These are phyloP conservation scores for Pisolithus thermaeus DNA, from an alignment of 1,284 basidiomycete species.

Conservation along the genomic window DNA sequence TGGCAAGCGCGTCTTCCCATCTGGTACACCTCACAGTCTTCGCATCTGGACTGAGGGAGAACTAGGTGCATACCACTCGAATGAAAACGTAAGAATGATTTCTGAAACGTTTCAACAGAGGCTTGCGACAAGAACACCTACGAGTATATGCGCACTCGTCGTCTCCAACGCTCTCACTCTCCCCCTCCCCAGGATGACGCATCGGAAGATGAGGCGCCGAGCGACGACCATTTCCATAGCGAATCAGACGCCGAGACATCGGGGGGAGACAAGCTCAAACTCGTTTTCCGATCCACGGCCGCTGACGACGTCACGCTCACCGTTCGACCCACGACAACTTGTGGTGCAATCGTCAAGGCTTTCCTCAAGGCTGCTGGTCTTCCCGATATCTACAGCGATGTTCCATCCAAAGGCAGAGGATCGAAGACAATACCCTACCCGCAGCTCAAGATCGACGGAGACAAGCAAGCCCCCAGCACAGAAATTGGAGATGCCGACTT, in stretches of 20 bases:
- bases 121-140: constrained; percentile 58
- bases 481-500: constrained; percentile 61
- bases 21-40: constrained; percentile 59
- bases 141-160: constrained; percentile 50
- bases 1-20: constrained; percentile 57
- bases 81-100: too few relatives aligned
- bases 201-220: background rate
- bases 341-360: constrained; percentile 63
- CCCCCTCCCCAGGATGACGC: constrained; percentile 12
- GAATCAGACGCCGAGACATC: constrained; percentile 37
- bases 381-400: constrained; percentile 43
- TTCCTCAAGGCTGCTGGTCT: constrained; percentile 62
- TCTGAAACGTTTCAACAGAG: constrained; percentile 35
- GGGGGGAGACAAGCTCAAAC: constrained; percentile 51
- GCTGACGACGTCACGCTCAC: constrained; percentile 49
- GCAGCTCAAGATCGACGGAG: constrained; percentile 59
- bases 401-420: constrained; percentile 27
- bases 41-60: constrained; percentile 61
- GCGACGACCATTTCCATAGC: constrained; percentile 27
- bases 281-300: constrained; percentile 52
- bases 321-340: constrained; percentile 68
- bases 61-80: too few relatives aligned
- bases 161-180: constrained; percentile 24
- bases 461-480: constrained; percentile 49
- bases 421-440: constrained; percentile 35